Evolutionary conservation across 352 stramenopile genomes (phyloP), one percentile per base, ranked within the genome.

Genomic region (Pythium aristosporum): DNA sequence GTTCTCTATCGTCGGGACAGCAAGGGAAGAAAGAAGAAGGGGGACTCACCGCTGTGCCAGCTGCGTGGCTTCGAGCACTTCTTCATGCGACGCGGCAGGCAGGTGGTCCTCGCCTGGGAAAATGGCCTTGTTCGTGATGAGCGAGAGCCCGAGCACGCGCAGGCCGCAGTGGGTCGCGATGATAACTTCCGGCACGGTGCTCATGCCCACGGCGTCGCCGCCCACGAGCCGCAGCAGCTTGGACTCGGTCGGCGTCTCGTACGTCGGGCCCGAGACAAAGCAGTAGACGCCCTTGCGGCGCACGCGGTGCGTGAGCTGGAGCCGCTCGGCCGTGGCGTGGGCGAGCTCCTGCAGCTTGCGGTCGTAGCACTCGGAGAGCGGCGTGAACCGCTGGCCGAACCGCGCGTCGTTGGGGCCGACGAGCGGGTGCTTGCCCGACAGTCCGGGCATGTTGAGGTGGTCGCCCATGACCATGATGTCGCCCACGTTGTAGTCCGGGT

Each of bases 381-480:
- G 86, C n/a, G 94, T 96, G 82, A 99, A 99, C 57, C 97, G 78
- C 47, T 88, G 78, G 21, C 97, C 97, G 41, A 99, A 95, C 59
- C 96, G 92, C 46, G 92, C 64, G 73, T 99, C 96, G 71, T 99
- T 99, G 12, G 84, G 87, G n/a, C 96, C 96, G 18, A 98, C 87
- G 18, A 98, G 75, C 36, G 94, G 91, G 75, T 98, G 96, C 67
- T 96, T 96, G 47, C 94, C 94, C 0, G 89, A 90, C 47, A 98
- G 67, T 15, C 94, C 87, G 7, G 95, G 95, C 74, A 99, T 85
- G 54, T 97, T 98, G 41, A 99, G 83, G 74, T 99, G 96, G 79
- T 99, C 97, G 65, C 86, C 89, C 70, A 99, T 88, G 72, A 98
- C 88, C 73, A 98, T 98, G 25, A 99, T 81, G 75, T 99, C 96